Base-by-base conservation (phyloP, 345 rosid genomes). In the Eucalyptus curtisii region DNA sequence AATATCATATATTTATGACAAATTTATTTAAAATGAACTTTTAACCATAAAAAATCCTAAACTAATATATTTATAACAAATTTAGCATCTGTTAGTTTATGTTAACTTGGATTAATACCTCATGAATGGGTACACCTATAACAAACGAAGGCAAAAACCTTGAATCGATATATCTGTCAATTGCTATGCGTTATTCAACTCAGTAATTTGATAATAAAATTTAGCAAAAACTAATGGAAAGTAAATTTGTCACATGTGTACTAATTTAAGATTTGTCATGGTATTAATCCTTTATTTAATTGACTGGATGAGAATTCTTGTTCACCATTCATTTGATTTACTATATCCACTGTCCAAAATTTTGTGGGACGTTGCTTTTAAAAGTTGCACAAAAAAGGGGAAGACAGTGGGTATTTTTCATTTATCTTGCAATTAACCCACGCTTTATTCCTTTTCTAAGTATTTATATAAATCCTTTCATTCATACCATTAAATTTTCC, bases 241-340 rank as follows among this genome's bases (percentile, higher is more conserved):
- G 11, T 20, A 53, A 53, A 53, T 20, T 53, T 7, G 10, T 53
- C 0, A 20, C 1, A 53, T 7, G 2, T 53, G 0, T 53, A 53
- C 1, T 0, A 49, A 50, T 50, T 50, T 17, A 2, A 0, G 0
- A 0, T 52, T 7, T 17, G 0, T 7, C 9, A 0, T 52, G 22
- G 0, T 52, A 52, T 52, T 7, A 52, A 52, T 52, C 24, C 2
- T 17, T 10, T 57, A 57, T 4, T 25, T 27, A 57, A 57, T 59
- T 64, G 33, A 64, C 19, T 2, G 0, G 0, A 30, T 30, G 71
- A 13, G 71, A 64, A 4, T 30, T 1, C 33, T 30, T 30, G n/a
- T 7, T 30, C 5, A 4, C 17, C 4, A 30, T 7, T 64, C 8
- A 64, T 64, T 30, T 64, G 71, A 64, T 64, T 30, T 30, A 30